These are phyloP conservation scores for Casuarina equisetifolia DNA, from an alignment of 306 rosid species.

Conservation along the genomic window DNA sequence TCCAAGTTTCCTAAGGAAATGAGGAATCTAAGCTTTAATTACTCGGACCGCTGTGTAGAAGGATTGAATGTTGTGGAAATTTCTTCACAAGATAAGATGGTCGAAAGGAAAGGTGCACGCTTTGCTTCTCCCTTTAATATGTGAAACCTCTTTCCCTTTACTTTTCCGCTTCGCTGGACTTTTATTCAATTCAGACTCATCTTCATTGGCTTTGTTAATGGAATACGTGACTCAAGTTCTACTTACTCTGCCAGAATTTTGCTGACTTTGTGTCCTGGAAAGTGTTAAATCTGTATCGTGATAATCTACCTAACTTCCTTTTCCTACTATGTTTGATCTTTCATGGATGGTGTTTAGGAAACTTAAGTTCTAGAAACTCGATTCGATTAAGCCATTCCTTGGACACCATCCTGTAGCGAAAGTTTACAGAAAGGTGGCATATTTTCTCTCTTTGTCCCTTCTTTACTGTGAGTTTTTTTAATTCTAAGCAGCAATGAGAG, in stretches of 20 bases:
- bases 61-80: constrained; percentile 12
- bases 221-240: background rate
- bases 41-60: background rate
- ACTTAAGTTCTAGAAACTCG: background rate
- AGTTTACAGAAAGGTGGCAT: background rate
- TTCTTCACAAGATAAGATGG: constrained; percentile 11
- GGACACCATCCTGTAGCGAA: background rate
- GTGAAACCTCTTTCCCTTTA: constrained; percentile 9
- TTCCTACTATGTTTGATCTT: no score
- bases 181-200: constrained; percentile 13
- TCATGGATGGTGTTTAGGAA: no score
- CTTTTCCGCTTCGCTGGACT: constrained; percentile 4
- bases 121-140: constrained; percentile 27
- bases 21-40: background rate
- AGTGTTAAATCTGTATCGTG: background rate
- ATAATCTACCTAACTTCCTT: constrained; percentile 25
- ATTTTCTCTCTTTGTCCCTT: constrained; percentile 11
- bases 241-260: background rate
- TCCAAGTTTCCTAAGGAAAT: background rate
- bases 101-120: background rate
- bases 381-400: background rate
- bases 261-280: background rate
- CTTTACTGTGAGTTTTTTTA: constrained; percentile 11
- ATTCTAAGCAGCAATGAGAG: constrained; percentile 18
- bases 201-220: background rate